Evolutionary conservation across 2,329 filamentous ascomycete species (phyloP).

Genomic region (Plenodomus tracheiphilus): DNA sequence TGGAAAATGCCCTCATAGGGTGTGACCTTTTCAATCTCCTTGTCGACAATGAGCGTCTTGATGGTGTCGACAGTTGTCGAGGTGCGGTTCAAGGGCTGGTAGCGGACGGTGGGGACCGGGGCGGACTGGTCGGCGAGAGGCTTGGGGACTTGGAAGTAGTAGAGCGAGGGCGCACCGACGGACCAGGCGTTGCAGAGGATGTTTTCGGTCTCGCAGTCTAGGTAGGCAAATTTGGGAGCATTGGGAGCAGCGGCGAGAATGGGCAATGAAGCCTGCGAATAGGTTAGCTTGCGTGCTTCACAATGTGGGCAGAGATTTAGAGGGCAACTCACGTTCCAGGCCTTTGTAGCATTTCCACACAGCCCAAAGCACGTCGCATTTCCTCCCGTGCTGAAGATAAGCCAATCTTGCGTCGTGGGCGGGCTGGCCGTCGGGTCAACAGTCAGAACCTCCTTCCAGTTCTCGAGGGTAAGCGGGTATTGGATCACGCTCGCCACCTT

Average conservation of each 20-base stretch:
- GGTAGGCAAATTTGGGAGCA: slow-evolving; percentile 67
- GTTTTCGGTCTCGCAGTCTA: slow-evolving; percentile 75
- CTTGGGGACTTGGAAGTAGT: slow-evolving; percentile 65
- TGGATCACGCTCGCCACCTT: slow-evolving; percentile 58
- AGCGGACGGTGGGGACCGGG: slow-evolving; percentile 65
- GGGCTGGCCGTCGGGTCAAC: slow-evolving; percentile 60
- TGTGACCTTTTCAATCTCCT: slow-evolving; percentile 56
- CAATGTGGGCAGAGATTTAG: not conserved
- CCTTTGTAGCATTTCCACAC: slow-evolving; percentile 66
- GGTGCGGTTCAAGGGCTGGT: slow-evolving; percentile 70
- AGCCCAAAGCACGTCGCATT: slow-evolving; percentile 79
- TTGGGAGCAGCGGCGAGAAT: slow-evolving; percentile 64
- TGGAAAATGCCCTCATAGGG: slow-evolving; percentile 72
- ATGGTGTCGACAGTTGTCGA: slow-evolving; percentile 68
- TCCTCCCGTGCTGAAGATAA: slow-evolving; percentile 72
- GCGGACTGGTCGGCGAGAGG: slow-evolving; percentile 66
- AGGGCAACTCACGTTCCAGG: slow-evolving; percentile 53
- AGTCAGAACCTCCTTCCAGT: slow-evolving; percentile 71
- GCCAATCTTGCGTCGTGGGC: slow-evolving; percentile 71
- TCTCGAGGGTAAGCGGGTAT: slow-evolving; percentile 65
- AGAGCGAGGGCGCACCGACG: slow-evolving; percentile 65
- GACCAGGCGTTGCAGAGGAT: slow-evolving; percentile 78
- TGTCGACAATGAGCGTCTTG: slow-evolving; percentile 62
- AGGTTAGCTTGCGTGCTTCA: slow-evolving; percentile 4
- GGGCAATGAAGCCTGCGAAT: slow-evolving; percentile 60